Evolutionary conservation across 257 asterid species (phyloP).

Genomic region (Nicotiana tabacum): DNA sequence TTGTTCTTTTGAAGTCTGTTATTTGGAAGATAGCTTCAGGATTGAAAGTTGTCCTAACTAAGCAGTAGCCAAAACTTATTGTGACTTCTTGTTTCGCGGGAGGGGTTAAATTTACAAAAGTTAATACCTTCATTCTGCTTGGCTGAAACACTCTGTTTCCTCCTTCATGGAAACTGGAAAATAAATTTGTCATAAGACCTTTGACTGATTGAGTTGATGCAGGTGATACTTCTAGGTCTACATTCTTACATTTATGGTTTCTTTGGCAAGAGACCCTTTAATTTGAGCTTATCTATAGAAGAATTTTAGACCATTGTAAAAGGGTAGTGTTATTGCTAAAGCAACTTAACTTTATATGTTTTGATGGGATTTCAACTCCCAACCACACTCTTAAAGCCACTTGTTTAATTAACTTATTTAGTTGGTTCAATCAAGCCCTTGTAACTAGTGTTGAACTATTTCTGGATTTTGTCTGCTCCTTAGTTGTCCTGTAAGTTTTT

Average conservation of each 20-base stretch:
- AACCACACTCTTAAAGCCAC: too few species aligned
- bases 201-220: not conserved
- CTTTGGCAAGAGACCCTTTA: not conserved
- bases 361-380: too few species aligned
- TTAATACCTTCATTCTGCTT: not conserved
- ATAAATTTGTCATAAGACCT: not conserved
- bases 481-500: too few species aligned
- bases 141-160: not conserved
- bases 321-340: constrained; percentile 1
- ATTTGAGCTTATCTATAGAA: not conserved
- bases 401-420: too few species aligned
- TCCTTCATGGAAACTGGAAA: not conserved
- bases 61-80: not conserved
- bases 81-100: not conserved
- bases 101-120: not conserved
- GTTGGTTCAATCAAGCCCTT: too few species aligned
- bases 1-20: constrained; percentile 5
- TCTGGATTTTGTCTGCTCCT: too few species aligned
- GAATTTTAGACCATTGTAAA: not conserved
- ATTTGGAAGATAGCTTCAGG: not conserved
- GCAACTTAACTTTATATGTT: not conserved
- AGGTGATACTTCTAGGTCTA: not conserved
- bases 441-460: too few species aligned
- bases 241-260: not conserved
- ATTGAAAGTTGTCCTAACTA: not conserved